phyloP scores from a whole-genome alignment of 345 rosid genomes.

The Orychophragmus violaceus region DNA sequence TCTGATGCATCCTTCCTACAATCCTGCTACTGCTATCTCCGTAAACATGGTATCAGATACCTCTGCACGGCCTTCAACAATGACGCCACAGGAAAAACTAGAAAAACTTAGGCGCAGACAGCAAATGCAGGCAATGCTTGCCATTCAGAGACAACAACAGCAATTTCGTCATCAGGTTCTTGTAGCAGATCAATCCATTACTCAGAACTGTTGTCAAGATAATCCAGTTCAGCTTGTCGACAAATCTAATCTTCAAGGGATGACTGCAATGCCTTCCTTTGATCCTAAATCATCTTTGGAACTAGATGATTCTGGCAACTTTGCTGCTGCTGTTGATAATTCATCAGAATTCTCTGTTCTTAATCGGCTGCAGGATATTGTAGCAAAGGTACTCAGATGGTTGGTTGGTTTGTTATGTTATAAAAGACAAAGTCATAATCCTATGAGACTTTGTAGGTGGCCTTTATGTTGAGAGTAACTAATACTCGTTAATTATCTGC shows the following conservation, averaged over 20 bases:
- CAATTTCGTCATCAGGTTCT: constrained; percentile 53
- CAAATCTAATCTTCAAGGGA: constrained; percentile 47
- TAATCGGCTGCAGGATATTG: constrained; percentile 63
- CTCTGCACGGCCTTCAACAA: constrained; percentile 46
- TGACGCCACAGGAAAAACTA: constrained; percentile 96
- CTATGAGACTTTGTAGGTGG: constrained; percentile 1
- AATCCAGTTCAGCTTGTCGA: constrained; percentile 41
- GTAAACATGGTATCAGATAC: constrained; percentile 37
- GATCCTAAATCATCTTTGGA: constrained; percentile 54
- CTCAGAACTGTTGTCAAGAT: constrained; percentile 40
- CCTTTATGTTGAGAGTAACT: constrained; percentile 7
- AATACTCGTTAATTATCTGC: constrained; percentile 29
- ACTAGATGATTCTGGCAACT: constrained; percentile 51
- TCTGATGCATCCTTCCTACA: constrained; percentile 43
- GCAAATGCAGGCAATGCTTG: constrained; percentile 98
- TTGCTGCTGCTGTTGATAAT: constrained; percentile 40
- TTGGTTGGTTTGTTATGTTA: constrained; percentile 22
- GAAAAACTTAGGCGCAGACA: constrained; percentile 88
- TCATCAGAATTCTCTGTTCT: constrained; percentile 52
- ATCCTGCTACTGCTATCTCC: constrained; percentile 38
- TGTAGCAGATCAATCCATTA: constrained; percentile 34
- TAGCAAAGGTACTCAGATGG: constrained; percentile 55
- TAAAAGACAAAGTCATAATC: constrained; percentile 9
- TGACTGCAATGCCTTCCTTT: constrained; percentile 41
- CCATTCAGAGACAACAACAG: constrained; percentile 82